Evolutionary conservation across 495 filamentous ascomycete species (phyloP), one percentile per base, ranked within the genome.

Genomic region (Penicillium daleae): DNA sequence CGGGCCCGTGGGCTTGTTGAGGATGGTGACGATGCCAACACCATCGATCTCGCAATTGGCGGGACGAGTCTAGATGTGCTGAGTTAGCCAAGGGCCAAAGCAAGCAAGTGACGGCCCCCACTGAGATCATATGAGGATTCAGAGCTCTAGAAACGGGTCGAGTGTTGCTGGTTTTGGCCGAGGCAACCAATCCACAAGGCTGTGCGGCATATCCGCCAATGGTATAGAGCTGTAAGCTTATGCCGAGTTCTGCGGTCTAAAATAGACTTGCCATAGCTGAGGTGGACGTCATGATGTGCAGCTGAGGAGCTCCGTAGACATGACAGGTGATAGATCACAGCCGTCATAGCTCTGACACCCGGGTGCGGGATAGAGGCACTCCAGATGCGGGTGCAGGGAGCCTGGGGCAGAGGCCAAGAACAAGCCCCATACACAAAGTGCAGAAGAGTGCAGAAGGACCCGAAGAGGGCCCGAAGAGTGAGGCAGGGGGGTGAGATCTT

Each of bases 21-120:
- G 75, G 67, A 99, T 90, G 21, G 93, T 90, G 32, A 94, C 86
- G 60, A 97, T 96, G 21, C 92, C 93, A 0, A 97, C 94, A 50
- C 90, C 94, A 69, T 97, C 95, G 44, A 97, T 89, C 37, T 85
- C 85, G 40, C 87, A 85, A 58, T 80, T 81, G 53, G 82, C 76
- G 0, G 91, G 89, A 3, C 92, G 84, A 8, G 92, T 95, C 64
- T 81, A 52, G 24, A 31, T 19, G 39, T 40, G 39, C 3, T 22
- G 31, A 3, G 51, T 66, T 54, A 67, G 60, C 56, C 7, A 21
- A 53, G 24, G 33, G 33, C 33, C 57, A 19, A 51, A 54, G 19
- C 37, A 37, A 22, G 24, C 21, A 6, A 39, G 29, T 56, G 26
- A 59, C 56, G 42, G 40, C 29, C 48, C 6, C 3, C n/a, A n/a